A percentile compares a stretch with the other conserved stretches of the same genome.
These are phyloP conservation scores for Casaregolazyma lundiana DNA, from an alignment of 1,139 yeast species.

Conservation along the genomic window DNA sequence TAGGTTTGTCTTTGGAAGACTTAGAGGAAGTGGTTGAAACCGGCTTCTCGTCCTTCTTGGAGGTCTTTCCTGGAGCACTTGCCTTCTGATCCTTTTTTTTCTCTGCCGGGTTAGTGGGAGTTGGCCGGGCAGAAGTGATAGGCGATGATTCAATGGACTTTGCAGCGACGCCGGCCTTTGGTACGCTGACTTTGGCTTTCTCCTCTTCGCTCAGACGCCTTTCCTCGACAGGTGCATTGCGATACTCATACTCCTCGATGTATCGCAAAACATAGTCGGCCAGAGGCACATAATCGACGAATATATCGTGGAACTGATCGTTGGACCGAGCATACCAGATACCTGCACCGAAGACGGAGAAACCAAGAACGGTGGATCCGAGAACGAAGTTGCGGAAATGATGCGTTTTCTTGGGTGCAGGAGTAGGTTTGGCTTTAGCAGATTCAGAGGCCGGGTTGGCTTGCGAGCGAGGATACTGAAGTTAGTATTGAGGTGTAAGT, in stretches of 20 bases:
- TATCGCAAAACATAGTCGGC: conserved; percentile 50
- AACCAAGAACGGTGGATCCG: conserved; percentile 24
- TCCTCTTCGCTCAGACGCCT: conserved; percentile 3
- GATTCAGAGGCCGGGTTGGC: no score
- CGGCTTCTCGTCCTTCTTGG: conserved; percentile 4
- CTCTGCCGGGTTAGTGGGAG: conserved; percentile 7
- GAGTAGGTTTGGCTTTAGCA: not conserved
- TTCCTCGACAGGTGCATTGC: not conserved
- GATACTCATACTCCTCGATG: conserved; percentile 43
- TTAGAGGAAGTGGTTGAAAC: conserved; percentile 5
- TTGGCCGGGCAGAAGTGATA: conserved; percentile 8
- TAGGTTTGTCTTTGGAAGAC: conserved; percentile 6
- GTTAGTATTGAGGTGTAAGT: no score
- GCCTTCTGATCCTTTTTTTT: conserved; percentile 10
- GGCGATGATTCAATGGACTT: conserved; percentile 14
- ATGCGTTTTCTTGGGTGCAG: conserved; percentile 18
- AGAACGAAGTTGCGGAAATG: conserved; percentile 32
- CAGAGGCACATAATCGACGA: conserved; percentile 57
- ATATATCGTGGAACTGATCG: conserved; percentile 41
- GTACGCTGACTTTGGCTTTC: conserved; percentile 37
- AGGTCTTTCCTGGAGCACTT: conserved; percentile 12
- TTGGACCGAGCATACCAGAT: conserved; percentile 35
- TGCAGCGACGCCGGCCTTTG: conserved; percentile 39
- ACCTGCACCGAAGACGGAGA: conserved; percentile 35
- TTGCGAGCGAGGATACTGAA: no score